These are phyloP conservation scores for Penicillium manginii DNA, from an alignment of 495 filamentous ascomycete species.

Conservation along the genomic window DNA sequence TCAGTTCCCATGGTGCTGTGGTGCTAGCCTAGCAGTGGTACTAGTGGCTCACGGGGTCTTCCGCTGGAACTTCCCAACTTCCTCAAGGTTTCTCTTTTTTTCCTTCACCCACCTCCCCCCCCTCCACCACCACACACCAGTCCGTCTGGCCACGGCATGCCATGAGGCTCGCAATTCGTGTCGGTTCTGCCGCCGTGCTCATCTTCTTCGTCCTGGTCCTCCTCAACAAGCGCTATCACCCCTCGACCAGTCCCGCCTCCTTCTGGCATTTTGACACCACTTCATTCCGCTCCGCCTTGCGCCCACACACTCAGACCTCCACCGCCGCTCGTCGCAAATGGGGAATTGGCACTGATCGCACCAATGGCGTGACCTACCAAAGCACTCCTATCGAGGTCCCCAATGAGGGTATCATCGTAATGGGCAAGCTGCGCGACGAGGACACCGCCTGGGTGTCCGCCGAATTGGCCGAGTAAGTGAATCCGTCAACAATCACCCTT, in stretches of 20 bases:
- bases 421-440: slow-evolving; percentile 42
- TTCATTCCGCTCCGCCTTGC: slow-evolving; percentile 22
- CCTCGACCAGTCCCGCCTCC: slow-evolving; percentile 29
- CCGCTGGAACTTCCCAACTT: background rate
- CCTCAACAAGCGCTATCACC: slow-evolving; percentile 37
- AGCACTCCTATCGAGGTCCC: slow-evolving; percentile 41
- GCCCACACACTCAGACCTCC: slow-evolving; percentile 13
- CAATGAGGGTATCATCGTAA: slow-evolving; percentile 46
- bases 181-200: slow-evolving; percentile 38
- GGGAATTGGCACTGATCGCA: slow-evolving; percentile 23
- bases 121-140: slow-evolving; percentile 9
- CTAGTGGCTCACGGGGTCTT: no score
- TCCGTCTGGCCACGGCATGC: slow-evolving; percentile 34
- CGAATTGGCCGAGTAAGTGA: slow-evolving; percentile 46
- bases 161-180: slow-evolving; percentile 46
- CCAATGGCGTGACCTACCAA: slow-evolving; percentile 26
- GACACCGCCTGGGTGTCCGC: slow-evolving; percentile 45
- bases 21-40: no score
- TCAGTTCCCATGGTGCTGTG: no score
- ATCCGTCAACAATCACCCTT: background rate
- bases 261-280: slow-evolving; percentile 39
- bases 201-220: slow-evolving; percentile 40
- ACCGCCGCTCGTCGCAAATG: slow-evolving; percentile 30
- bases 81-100: slow-evolving; percentile 7
- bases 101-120: slow-evolving; percentile 7